These are phyloP conservation scores for Quercus phellos DNA, from an alignment of 331 rosid genomes.

Conservation along the genomic window DNA sequence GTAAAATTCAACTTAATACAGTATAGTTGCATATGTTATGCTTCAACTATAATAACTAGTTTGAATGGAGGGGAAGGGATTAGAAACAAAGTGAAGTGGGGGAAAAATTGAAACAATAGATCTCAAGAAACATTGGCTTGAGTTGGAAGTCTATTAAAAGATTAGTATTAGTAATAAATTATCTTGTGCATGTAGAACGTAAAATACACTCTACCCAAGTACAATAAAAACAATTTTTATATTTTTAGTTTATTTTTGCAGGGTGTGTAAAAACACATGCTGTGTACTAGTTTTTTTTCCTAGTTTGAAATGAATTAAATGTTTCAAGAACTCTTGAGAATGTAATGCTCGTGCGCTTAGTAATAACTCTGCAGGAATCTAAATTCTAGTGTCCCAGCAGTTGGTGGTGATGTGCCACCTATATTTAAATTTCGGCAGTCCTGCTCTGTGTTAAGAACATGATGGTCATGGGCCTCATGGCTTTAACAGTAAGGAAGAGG, in stretches of 20 bases:
- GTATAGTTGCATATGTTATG: neutral
- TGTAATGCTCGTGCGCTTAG: neutral
- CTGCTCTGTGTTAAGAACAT: neutral
- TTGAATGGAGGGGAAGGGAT: neutral
- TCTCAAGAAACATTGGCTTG: neutral
- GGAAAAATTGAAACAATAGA: no score
- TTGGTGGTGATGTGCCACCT: slow-evolving; percentile 1
- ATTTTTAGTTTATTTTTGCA: no score
- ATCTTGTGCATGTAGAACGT: neutral
- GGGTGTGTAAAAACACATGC: no score
- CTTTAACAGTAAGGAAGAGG: neutral
- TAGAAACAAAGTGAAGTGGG: no score
- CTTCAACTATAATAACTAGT: neutral
- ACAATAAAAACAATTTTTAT: no score
- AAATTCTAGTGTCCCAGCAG: no score
- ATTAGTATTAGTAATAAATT: no score
- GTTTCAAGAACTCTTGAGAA: neutral
- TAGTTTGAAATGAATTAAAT: neutral
- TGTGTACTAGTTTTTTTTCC: no score
- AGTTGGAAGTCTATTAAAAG: neutral
- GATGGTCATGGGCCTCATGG: no score
- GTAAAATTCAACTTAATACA: neutral
- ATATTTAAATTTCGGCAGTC: neutral
- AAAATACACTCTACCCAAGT: no score
- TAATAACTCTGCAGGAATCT: no score